Conservation (phyloP, 441 rosid genomes). For the Erodium trifolium region DNA sequence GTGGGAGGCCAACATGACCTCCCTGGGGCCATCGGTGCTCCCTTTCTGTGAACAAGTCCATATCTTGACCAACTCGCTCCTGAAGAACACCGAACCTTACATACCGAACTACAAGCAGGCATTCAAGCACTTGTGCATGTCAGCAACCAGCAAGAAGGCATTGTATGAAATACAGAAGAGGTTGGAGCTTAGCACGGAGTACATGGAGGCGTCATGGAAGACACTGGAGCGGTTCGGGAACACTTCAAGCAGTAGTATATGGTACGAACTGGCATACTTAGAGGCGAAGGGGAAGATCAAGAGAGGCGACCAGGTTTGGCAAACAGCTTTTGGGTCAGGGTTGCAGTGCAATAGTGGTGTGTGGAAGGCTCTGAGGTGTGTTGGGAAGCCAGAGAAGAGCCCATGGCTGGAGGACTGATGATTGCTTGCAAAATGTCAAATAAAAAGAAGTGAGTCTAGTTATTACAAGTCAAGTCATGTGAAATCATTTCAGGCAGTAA, state of each 20-base stretch:
- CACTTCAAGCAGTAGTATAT: slow-evolving; percentile 60
- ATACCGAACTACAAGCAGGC: slow-evolving; percentile 40
- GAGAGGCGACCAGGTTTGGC: slow-evolving; percentile 50
- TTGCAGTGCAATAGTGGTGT: slow-evolving; percentile 58
- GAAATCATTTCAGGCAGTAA: no score
- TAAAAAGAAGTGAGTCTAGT: no score
- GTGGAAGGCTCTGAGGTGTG: slow-evolving; percentile 45
- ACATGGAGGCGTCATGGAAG: slow-evolving; percentile 58
- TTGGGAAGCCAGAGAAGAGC: slow-evolving; percentile 29
- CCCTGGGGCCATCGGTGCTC: slow-evolving; percentile 42
- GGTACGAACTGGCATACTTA: slow-evolving; percentile 64
- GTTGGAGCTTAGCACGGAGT: slow-evolving; percentile 42
- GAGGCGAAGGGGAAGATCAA: slow-evolving; percentile 40
- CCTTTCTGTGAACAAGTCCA: slow-evolving; percentile 13
- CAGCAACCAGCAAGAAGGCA: slow-evolving; percentile 37
- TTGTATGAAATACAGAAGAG: slow-evolving; percentile 49
- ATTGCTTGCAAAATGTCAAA: no score
- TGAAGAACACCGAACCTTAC: slow-evolving; percentile 28
- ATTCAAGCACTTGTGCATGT: slow-evolving; percentile 43
- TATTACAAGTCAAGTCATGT: no score
- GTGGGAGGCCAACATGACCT: slow-evolving; percentile 51
- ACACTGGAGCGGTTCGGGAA: slow-evolving; percentile 58
- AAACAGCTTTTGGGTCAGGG: slow-evolving; percentile 59
- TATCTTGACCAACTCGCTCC: slow-evolving; percentile 32
- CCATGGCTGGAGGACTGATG: slow-evolving; percentile 34